Evolutionary conservation across 176 grass and related monocot genomes (phyloP).

Genomic region (Pharus latifolius): DNA sequence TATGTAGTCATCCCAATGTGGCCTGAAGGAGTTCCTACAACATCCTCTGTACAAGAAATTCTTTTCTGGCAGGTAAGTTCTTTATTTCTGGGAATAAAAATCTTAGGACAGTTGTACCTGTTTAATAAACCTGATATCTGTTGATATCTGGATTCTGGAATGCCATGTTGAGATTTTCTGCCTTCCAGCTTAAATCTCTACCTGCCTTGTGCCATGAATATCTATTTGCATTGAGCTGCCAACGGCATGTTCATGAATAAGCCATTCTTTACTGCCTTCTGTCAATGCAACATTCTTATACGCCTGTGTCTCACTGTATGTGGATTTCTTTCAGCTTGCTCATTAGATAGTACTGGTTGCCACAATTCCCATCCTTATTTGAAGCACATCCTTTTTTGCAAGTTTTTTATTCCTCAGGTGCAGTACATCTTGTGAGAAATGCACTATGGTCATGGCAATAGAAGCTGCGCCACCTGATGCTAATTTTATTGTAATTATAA

Average conservation of each 20-base stretch:
- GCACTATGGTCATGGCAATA: background rate
- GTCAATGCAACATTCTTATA: background rate
- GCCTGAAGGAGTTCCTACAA: conserved; percentile 87
- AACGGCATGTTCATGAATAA: background rate
- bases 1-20: conserved; percentile 98
- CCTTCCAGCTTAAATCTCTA: background rate
- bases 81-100: background rate
- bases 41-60: conserved; percentile 80
- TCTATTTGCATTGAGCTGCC: background rate
- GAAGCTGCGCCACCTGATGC: background rate
- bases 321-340: too few species aligned
- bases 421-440: background rate
- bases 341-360: too few species aligned
- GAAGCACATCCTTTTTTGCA: too few species aligned
- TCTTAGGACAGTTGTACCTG: background rate
- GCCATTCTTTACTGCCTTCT: background rate
- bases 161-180: background rate
- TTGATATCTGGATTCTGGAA: background rate
- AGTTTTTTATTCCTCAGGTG: background rate
- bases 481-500: background rate
- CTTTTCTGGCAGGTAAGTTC: conserved; percentile 80
- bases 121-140: background rate
- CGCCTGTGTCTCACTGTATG: too few species aligned
- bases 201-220: background rate
- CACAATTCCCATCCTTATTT: too few species aligned